Evolutionary conservation across 108 stramenopile species (phyloP).

Genomic region (Skeletonema potamos): DNA sequence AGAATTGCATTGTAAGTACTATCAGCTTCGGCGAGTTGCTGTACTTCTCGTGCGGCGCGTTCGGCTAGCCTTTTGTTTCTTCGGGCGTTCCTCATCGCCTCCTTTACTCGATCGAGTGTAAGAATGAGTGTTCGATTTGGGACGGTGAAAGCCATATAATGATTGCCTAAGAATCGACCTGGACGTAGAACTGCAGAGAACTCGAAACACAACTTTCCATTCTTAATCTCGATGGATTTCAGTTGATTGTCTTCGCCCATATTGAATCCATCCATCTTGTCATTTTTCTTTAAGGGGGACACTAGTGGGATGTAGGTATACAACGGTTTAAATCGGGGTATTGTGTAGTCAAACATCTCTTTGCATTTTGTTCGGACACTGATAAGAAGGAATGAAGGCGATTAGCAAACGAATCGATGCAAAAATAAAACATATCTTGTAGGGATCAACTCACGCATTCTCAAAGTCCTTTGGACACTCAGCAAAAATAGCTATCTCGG

Average conservation of each 20-base stretch:
- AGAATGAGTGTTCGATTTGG: conserved; percentile 84
- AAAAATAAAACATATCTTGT: neutral
- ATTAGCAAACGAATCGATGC: conserved; percentile 9
- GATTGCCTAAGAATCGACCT: conserved; percentile 83
- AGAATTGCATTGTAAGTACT: conserved; percentile 5
- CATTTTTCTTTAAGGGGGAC: conserved; percentile 76
- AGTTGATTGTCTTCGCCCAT: conserved; percentile 84
- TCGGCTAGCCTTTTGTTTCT: conserved; percentile 64
- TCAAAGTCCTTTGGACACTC: conserved; percentile 80
- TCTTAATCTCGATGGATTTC: conserved; percentile 65
- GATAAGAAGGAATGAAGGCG: neutral
- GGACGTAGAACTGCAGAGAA: conserved; percentile 76
- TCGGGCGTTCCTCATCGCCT: conserved; percentile 77
- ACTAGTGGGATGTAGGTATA: conserved; percentile 86
- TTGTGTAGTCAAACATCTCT: conserved; percentile 38
- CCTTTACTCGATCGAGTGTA: conserved; percentile 76
- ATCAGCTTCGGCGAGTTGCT: conserved; percentile 17
- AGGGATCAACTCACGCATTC: conserved; percentile 50
- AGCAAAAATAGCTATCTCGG: conserved; percentile 78
- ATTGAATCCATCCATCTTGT: conserved; percentile 79
- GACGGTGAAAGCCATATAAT: conserved; percentile 86
- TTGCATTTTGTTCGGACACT: conserved; percentile 29
- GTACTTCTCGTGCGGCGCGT: conserved; percentile 50
- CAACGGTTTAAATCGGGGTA: conserved; percentile 50
- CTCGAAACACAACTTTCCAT: conserved; percentile 83